Evolutionary conservation across 352 stramenopile species (phyloP).

Genomic region (Pythium dissotocum): DNA sequence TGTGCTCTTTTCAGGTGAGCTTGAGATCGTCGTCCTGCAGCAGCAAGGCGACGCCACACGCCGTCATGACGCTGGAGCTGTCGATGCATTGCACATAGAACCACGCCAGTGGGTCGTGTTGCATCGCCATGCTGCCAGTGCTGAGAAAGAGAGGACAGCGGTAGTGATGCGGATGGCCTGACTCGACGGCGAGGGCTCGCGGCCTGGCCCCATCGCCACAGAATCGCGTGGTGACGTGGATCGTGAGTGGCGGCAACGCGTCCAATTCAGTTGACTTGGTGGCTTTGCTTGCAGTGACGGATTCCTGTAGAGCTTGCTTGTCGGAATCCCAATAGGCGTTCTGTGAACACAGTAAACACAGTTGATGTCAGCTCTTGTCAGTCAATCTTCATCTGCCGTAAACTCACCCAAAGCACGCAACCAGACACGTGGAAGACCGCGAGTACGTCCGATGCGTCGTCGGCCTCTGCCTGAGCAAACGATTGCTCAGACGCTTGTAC

Average conservation of each 20-base stretch:
- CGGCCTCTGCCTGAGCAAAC: not conserved
- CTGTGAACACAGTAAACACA: slow-evolving; percentile 22
- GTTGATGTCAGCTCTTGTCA: not conserved
- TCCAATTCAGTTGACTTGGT: not conserved
- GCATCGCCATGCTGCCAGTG: slow-evolving; percentile 21
- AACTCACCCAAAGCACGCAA: slow-evolving; percentile 47
- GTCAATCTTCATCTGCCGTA: not conserved
- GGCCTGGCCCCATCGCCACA: not conserved
- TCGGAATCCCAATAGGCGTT: slow-evolving; percentile 38
- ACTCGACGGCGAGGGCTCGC: not conserved
- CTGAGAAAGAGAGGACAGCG: slow-evolving; percentile 46
- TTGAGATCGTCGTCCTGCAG: slow-evolving; percentile 32
- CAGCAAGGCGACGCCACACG: slow-evolving; percentile 38
- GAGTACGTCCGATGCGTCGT: slow-evolving; percentile 15
- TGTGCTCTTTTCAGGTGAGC: not conserved
- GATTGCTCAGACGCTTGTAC: not conserved
- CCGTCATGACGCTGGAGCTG: slow-evolving; percentile 26
- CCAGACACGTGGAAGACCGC: slow-evolving; percentile 40
- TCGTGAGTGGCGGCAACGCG: slow-evolving; percentile 16
- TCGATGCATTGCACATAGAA: slow-evolving; percentile 41
- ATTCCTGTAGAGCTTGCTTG: slow-evolving; percentile 19
- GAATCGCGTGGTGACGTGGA: slow-evolving; percentile 11
- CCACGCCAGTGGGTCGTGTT: slow-evolving; percentile 41
- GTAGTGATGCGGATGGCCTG: slow-evolving; percentile 11
- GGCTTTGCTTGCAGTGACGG: not conserved